Evolutionary conservation across 75 land plant genomes (phyloP).

Genomic region (Selaginella tamariscina): DNA sequence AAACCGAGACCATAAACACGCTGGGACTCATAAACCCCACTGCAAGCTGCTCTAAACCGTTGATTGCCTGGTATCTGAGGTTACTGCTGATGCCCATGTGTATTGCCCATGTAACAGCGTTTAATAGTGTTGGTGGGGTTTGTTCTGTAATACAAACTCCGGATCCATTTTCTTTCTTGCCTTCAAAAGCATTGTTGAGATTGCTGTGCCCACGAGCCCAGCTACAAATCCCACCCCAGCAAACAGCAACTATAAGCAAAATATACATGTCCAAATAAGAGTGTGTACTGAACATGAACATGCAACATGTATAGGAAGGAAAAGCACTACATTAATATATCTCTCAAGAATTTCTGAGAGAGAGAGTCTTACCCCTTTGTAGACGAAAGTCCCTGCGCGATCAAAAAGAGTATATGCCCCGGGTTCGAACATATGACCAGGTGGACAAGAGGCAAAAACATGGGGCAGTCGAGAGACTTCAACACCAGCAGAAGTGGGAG

Average conservation of each 20-base stretch:
- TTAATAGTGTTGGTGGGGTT: slow-evolving; percentile 80
- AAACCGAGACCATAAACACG: not conserved
- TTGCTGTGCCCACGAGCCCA: slow-evolving; percentile 69
- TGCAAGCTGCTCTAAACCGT: not conserved
- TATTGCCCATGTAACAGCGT: slow-evolving; percentile 90
- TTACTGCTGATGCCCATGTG: not conserved
- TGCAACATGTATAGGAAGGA: no score
- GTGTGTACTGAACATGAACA: no score
- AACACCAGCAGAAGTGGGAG: slow-evolving; percentile 47
- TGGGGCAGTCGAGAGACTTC: slow-evolving; percentile 33
- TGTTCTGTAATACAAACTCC: slow-evolving; percentile 60
- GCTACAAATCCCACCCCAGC: slow-evolving; percentile 80
- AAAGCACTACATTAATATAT: no score
- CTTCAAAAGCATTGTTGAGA: slow-evolving; percentile 66
- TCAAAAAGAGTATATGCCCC: slow-evolving; percentile 38
- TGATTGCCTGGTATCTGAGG: not conserved
- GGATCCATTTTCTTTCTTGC: slow-evolving; percentile 86
- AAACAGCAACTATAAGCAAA: no score
- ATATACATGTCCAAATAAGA: no score
- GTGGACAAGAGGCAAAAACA: slow-evolving; percentile 56
- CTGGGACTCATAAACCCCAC: not conserved
- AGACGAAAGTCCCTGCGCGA: slow-evolving; percentile 66
- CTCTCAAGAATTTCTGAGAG: no score
- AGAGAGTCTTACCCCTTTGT: slow-evolving; percentile 76
- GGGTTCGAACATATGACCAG: slow-evolving; percentile 83